Percentiles rank a stretch among this genome's conserved stretches.
Conservation (phyloP, 176 grass and related monocot species). For the Olyra latifolia region DNA sequence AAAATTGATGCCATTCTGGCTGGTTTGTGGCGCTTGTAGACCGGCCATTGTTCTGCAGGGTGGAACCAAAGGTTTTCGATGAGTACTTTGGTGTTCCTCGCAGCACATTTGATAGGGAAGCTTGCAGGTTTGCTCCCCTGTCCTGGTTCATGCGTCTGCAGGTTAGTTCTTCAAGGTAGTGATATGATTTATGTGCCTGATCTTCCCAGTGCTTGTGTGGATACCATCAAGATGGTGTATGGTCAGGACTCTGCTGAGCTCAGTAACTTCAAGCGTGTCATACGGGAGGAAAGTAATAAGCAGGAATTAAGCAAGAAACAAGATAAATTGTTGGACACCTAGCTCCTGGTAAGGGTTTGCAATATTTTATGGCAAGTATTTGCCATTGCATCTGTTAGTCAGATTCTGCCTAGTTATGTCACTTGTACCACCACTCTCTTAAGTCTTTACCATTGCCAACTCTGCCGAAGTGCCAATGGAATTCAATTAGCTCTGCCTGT, state of each 20-base stretch:
- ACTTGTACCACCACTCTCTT: neutral
- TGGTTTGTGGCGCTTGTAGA: conserved; percentile 25
- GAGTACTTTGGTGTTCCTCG: conserved; percentile 57
- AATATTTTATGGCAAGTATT: neutral
- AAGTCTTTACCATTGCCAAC: neutral
- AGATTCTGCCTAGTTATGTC: neutral
- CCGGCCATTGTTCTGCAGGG: conserved; percentile 64
- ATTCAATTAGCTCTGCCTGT: neutral
- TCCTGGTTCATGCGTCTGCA: neutral
- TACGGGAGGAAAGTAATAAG: conserved; percentile 53
- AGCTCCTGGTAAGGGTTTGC: conserved; percentile 10
- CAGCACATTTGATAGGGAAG: conserved; percentile 65
- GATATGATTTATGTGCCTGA: neutral
- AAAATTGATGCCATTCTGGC: neutral
- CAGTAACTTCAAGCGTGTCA: conserved; percentile 57
- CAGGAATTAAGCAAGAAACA: conserved; percentile 13
- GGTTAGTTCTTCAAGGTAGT: neutral
- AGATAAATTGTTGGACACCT: conserved; percentile 37
- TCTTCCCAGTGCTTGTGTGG: conserved; percentile 55
- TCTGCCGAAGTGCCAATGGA: neutral
- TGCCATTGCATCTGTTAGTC: neutral
- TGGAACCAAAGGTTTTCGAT: conserved; percentile 69
- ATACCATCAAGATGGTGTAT: conserved; percentile 75
- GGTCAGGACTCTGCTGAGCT: conserved; percentile 59
- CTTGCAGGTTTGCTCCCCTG: conserved; percentile 52